Evolutionary conservation across 2,329 filamentous ascomycete species (phyloP).

Genomic region (Botryotinia convoluta): DNA sequence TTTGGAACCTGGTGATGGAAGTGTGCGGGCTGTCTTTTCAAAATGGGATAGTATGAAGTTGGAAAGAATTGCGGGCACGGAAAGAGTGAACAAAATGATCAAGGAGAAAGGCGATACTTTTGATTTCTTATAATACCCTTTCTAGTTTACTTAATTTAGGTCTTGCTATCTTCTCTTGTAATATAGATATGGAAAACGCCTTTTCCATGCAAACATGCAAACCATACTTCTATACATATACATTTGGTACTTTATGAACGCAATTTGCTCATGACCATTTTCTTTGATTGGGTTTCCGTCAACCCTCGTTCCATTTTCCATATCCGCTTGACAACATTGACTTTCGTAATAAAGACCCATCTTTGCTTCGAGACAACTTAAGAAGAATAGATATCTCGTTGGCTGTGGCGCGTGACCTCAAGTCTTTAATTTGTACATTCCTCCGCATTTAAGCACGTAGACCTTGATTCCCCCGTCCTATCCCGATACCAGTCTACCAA

Average conservation of each 20-base stretch:
- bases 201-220: conserved; percentile 21
- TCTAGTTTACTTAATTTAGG: not conserved
- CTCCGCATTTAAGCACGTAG: conserved; percentile 9
- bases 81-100: conserved; percentile 80
- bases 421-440: conserved; percentile 70
- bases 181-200: conserved; percentile 17
- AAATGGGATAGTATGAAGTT: conserved; percentile 87
- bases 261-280: conserved; percentile 92
- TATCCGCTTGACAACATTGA: conserved; percentile 79
- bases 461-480: conserved; percentile 21
- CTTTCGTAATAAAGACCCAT: conserved; percentile 71
- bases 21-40: conserved; percentile 68
- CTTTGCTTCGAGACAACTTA: conserved; percentile 80
- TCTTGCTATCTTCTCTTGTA: not conserved
- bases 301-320: conserved; percentile 59
- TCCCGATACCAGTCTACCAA: not conserved
- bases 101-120: conserved; percentile 84
- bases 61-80: conserved; percentile 81
- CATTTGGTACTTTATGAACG: conserved; percentile 58
- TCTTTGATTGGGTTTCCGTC: conserved; percentile 76
- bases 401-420: conserved; percentile 84
- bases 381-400: conserved; percentile 76
- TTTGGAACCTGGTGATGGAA: conserved; percentile 58
- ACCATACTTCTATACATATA: conserved; percentile 17
- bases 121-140: conserved; percentile 71